Percentiles rank a stretch among this genome's conserved stretches.
phyloP scores from a whole-genome alignment of 2,329 filamentous ascomycete species.

The Apiospora aurea region DNA sequence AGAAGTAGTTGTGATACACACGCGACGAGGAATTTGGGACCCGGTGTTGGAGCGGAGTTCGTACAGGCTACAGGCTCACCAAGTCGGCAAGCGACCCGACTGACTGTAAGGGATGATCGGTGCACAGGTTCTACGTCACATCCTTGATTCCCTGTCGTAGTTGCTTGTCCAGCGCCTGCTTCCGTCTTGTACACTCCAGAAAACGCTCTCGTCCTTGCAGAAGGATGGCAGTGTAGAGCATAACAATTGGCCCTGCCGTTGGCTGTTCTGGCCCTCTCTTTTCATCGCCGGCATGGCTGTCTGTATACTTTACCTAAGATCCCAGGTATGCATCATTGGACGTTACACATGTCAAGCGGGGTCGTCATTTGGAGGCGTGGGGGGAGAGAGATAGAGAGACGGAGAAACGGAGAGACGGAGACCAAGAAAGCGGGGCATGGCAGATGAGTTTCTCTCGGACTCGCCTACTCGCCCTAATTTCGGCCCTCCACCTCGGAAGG shows the following conservation, averaged over 20 bases:
- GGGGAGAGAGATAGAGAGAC: background rate
- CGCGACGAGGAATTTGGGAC: background rate
- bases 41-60: conserved; percentile 10
- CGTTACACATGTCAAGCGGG: background rate
- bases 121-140: background rate
- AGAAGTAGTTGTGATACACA: background rate
- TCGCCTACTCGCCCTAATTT: background rate
- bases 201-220: background rate
- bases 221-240: background rate
- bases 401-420: too few relatives aligned
- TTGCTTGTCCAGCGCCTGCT: background rate
- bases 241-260: background rate
- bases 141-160: background rate
- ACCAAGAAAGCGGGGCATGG: background rate
- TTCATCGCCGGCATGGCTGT: too few relatives aligned
- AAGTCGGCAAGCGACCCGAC: background rate
- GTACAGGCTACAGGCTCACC: background rate
- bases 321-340: background rate
- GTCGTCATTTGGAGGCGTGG: background rate
- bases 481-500: conserved; percentile 17
- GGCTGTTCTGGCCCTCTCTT: background rate
- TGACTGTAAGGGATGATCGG: background rate
- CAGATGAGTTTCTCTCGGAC: background rate
- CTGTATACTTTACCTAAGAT: background rate
- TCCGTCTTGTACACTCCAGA: background rate